Percentiles rank a stretch among this genome's conserved stretches.
Evolutionary conservation across 306 rosid genomes (phyloP).

Genomic region (Acmispon strigosus): DNA sequence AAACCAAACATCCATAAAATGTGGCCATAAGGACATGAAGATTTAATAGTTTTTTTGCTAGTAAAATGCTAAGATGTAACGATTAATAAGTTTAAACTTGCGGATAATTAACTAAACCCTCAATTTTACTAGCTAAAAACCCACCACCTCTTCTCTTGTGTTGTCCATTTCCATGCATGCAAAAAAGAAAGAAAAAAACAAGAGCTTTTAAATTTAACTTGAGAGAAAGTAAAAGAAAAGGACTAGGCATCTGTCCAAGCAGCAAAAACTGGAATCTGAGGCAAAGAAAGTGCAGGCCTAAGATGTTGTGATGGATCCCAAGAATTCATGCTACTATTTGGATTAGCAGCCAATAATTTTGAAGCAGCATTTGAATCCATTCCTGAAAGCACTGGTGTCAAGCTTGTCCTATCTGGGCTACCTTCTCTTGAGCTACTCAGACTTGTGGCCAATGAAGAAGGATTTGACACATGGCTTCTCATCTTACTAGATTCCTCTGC

Average conservation of each 20-base stretch:
- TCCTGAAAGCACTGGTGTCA: constrained; percentile 30
- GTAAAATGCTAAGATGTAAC: not conserved
- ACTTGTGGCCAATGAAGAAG: constrained; percentile 73
- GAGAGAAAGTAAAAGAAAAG: not conserved
- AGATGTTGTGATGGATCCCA: constrained; percentile 60
- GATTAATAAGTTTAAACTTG: constrained; percentile 9
- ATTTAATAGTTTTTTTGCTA: constrained; percentile 17
- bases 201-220: constrained; percentile 7
- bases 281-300: constrained; percentile 50
- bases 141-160: constrained; percentile 14
- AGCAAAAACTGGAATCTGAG: constrained; percentile 74
- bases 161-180: constrained; percentile 26
- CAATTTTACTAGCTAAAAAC: constrained; percentile 17
- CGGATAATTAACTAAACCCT: constrained; percentile 19
- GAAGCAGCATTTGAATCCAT: constrained; percentile 38
- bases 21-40: constrained; percentile 11
- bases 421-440: constrained; percentile 68
- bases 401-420: constrained; percentile 56
- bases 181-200: not conserved
- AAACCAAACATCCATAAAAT: too few species aligned
- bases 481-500: constrained; percentile 40
- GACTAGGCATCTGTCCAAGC: constrained; percentile 63
- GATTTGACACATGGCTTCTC: constrained; percentile 53
- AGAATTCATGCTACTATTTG: constrained; percentile 36
- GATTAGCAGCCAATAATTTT: constrained; percentile 33